Percentiles rank a stretch among this genome's conserved stretches.
These are phyloP conservation scores for Karstenula rhodostoma DNA, from an alignment of 2,329 filamentous ascomycete genomes.

Conservation along the genomic window DNA sequence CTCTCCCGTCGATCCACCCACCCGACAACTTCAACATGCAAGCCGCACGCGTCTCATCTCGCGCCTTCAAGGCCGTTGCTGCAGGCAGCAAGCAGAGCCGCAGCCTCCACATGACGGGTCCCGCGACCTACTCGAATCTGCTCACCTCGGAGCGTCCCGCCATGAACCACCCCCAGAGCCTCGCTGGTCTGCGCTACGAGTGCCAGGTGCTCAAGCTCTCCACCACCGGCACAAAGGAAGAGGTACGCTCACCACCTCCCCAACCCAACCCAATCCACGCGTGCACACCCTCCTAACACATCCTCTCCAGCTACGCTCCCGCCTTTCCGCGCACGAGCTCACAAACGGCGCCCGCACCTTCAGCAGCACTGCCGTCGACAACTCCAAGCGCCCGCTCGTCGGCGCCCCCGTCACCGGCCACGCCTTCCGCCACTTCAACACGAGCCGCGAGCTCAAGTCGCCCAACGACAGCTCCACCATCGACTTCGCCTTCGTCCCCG, in stretches of 20 bases:
- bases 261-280: neutral
- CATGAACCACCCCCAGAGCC: slow-evolving; percentile 59
- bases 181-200: slow-evolving; percentile 61
- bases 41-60: slow-evolving; percentile 52
- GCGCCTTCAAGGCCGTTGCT: slow-evolving; percentile 53
- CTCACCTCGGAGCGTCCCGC: slow-evolving; percentile 61
- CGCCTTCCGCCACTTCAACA: slow-evolving; percentile 66
- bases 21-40: slow-evolving; percentile 44
- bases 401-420: slow-evolving; percentile 37
- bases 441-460: slow-evolving; percentile 64
- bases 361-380: slow-evolving; percentile 62
- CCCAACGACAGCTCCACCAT: slow-evolving; percentile 67
- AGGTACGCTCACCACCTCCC: slow-evolving; percentile 49
- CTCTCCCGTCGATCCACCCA: slow-evolving; percentile 2
- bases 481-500: slow-evolving; percentile 69
- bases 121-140: slow-evolving; percentile 62
- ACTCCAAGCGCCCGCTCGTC: slow-evolving; percentile 53
- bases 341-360: slow-evolving; percentile 60
- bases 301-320: slow-evolving; percentile 56
- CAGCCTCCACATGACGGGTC: slow-evolving; percentile 67
- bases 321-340: slow-evolving; percentile 62
- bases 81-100: slow-evolving; percentile 53
- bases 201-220: slow-evolving; percentile 60
- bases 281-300: slow-evolving; percentile 12
- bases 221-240: slow-evolving; percentile 57